Evolutionary conservation across 2,329 filamentous ascomycete species (phyloP).

Genomic region (Sporothrix pallida): DNA sequence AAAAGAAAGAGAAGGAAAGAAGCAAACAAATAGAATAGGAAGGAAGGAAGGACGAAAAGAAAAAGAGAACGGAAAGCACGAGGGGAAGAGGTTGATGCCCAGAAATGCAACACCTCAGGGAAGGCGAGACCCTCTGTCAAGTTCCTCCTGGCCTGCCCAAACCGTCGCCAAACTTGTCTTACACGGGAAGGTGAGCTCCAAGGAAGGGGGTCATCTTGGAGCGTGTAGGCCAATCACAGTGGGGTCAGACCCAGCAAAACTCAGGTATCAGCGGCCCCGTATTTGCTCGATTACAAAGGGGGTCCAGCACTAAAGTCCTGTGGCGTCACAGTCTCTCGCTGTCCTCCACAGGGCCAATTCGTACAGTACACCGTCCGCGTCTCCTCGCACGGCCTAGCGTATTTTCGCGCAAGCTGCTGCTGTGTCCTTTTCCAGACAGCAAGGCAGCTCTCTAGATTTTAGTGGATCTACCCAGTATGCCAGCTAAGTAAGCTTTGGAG

Average conservation of each 20-base stretch:
- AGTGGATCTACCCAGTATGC: not conserved
- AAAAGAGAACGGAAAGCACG: not conserved
- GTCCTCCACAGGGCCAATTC: not conserved
- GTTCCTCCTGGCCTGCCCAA: slow-evolving; percentile 8
- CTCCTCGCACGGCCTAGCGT: slow-evolving; percentile 9
- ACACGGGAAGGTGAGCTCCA: slow-evolving; percentile 28
- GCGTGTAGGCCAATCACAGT: slow-evolving; percentile 20
- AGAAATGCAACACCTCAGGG: not conserved
- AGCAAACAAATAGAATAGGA: not conserved
- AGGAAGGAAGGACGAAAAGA: not conserved
- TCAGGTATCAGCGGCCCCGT: not conserved
- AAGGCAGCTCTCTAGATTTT: slow-evolving; percentile 1
- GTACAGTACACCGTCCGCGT: not conserved
- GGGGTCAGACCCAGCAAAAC: not conserved
- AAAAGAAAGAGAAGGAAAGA: not conserved
- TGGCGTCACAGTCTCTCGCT: not conserved
- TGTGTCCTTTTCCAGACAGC: slow-evolving; percentile 21
- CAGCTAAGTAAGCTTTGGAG: not conserved
- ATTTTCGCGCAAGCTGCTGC: not conserved
- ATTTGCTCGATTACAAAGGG: not conserved
- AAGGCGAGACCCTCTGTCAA: slow-evolving; percentile 19
- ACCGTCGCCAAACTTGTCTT: slow-evolving; percentile 29
- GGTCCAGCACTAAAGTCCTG: not conserved
- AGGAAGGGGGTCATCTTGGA: not conserved
- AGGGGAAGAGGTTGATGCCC: slow-evolving; percentile 1